phyloP scores from a whole-genome alignment of 768 basidiomycete species.

The Hysterangium stoloniferum region DNA sequence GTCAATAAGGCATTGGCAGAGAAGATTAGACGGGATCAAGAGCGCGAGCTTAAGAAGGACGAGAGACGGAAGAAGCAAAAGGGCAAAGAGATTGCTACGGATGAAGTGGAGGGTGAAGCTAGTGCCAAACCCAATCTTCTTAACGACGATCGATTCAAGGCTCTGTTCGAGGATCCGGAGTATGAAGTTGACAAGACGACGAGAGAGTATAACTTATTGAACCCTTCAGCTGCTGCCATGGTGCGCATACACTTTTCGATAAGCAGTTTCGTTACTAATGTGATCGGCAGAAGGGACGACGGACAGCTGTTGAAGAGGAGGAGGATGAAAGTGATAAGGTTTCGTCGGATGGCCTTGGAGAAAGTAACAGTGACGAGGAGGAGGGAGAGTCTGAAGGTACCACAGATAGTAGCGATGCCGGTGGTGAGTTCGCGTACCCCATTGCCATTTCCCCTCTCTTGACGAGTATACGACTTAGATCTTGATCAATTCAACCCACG shows the following conservation, averaged over 20 bases:
- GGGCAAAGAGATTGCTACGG: constrained; percentile 39
- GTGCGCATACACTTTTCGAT: constrained; percentile 25
- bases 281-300: constrained; percentile 24
- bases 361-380: constrained; percentile 22
- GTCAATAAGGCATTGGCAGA: constrained; percentile 85
- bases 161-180: constrained; percentile 84
- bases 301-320: constrained; percentile 83
- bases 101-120: constrained; percentile 38
- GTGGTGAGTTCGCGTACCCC: constrained; percentile 20
- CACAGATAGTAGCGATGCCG: constrained; percentile 37
- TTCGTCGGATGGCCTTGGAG: constrained; percentile 44
- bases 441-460: not conserved
- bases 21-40: constrained; percentile 49
- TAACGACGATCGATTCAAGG: constrained; percentile 82
- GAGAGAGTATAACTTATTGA: constrained; percentile 86
- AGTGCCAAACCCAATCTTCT: constrained; percentile 47
- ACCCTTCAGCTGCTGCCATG: constrained; percentile 73
- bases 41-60: constrained; percentile 24
- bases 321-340: constrained; percentile 76
- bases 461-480: constrained; percentile 12
- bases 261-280: not conserved
- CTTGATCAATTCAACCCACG: constrained; percentile 18
- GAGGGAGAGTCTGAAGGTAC: constrained; percentile 25
- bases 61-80: constrained; percentile 35
- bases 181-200: constrained; percentile 86